Base-by-base conservation (phyloP, 768 basidiomycete genomes). In the Rhodotorula taiwanensis region DNA sequence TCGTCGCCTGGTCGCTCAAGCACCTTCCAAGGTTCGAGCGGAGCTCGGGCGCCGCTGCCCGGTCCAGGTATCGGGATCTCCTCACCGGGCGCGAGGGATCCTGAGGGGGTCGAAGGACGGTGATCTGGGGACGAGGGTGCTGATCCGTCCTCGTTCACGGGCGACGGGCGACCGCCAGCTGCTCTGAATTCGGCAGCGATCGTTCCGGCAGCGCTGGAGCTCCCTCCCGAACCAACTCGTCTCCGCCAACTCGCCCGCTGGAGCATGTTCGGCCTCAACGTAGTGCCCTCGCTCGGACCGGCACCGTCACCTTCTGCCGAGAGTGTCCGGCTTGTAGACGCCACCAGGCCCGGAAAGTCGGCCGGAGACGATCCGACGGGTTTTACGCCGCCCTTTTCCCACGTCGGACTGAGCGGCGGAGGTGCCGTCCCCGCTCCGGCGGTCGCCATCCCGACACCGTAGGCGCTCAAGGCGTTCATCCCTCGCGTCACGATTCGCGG, bases 401-500 rank as follows among this genome's bases (percentile, higher is more conserved):
- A 15, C 34, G 30, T 42, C 44, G 52, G 52, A 4, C 42, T 36
- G 18, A 20, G 16, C 18, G 50, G 45, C 16, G 56, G 27, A 6
- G 54, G 31, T 20, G 48, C 47, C 10, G 25, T 44, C 23, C 13
- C 47, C 39, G 7, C 30, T 13, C 28, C 33, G 41, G 55, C 41
- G 15, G 6, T 34, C 13, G 45, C 11, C n/a, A 33, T 42, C 9
- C 45, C 47, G 5, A 61, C 44, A 2, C 66, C 66, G 30, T 59
- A 62, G 23, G 66, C 61, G 11, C 57, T 60, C 15, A 67, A 28
- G 8, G 60, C 66, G 23, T 58, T 59, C 20, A 67, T 49, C 5
- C 66, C 66, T 31, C 66, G 25, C 47, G 60, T 62, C 7, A 62
- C 61, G 49, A 62, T 62, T 28, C 51, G 16, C 2, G 67, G 58